Evolutionary conservation across 768 basidiomycete species (phyloP), one percentile per base, ranked within the genome.

Genomic region (Tephrocybe sp.): DNA sequence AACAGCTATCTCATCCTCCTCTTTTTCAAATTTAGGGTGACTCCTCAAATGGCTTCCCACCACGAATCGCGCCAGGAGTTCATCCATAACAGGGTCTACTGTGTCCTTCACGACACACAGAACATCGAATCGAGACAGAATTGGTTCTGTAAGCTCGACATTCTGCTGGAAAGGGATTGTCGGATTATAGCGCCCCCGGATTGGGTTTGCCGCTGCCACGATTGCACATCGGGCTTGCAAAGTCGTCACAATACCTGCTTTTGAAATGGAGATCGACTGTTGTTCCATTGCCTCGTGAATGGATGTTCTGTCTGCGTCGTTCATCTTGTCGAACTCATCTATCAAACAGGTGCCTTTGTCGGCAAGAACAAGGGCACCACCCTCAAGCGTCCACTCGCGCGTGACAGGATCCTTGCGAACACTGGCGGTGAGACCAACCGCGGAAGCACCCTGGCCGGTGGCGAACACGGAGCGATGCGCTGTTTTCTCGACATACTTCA

Each of bases 211-310:
- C 1, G 97, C 97, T 29, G 97, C 97, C 52, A 98, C 84, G 68
- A 99, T 93, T 5, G 94, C 94, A 69, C 95, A 98, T 16, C 97
- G 86, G 21, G 97, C 97, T 70, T 97, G 94, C 7, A 99, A 79
- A 13, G 91, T 90, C n/a, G 97, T 98, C 47, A 98, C 90, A 55
- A 99, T 99, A 36, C 97, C 97, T 13, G 97, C 97, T 64, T 99
- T 99, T 19, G 95, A 93, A 61, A 99, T 98, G 3, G 97, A 98
- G 57, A 99, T 99, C 11, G 92, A 89, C 66, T 98, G 97, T 70
- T 99, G 97, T 65, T 99, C 97, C 97, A 99, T 99, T 1, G 97
- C 97, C 67, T 99, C 97, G 74, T 98, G 97, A 61, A 99, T 98
- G 3, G 94, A 97, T 13, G 94, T 98, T 59, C 95, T 79, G 66